phyloP scores from a whole-genome alignment of 805 yeast genomes.

The Kluyveromyces siamensis region DNA sequence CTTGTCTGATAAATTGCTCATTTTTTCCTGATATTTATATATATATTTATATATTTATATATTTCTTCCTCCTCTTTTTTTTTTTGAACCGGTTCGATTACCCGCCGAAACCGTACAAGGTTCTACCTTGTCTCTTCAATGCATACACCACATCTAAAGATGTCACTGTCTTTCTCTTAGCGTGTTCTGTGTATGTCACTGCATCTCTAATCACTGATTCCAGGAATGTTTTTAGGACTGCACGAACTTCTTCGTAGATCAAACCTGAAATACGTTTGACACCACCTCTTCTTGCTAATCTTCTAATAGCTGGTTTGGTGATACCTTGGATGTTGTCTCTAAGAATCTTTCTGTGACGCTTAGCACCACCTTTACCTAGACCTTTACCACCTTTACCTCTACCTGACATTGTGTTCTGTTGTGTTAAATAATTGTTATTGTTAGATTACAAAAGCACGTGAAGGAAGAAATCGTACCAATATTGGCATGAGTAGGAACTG shows the following conservation, averaged over 20 bases:
- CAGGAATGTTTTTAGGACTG: slow-evolving; percentile 89
- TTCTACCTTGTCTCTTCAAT: slow-evolving; percentile 99
- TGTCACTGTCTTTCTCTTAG: slow-evolving; percentile 99
- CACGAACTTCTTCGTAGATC: slow-evolving; percentile 98
- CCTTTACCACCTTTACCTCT: slow-evolving; percentile 99
- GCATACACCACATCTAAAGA: slow-evolving; percentile 98
- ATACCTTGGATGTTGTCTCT: slow-evolving; percentile 99
- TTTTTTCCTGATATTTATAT: too few species aligned
- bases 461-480: too few species aligned
- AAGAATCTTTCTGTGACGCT: slow-evolving; percentile 98
- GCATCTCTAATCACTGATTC: slow-evolving; percentile 98
- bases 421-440: too few species aligned
- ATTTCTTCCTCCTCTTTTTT: too few species aligned
- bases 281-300: slow-evolving; percentile 99
- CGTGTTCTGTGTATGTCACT: slow-evolving; percentile 99
- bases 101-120: slow-evolving; percentile 99
- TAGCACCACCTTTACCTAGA: slow-evolving; percentile 99
- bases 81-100: slow-evolving; percentile 32
- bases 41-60: too few species aligned
- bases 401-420: slow-evolving; percentile 70
- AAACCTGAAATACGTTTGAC: slow-evolving; percentile 99
- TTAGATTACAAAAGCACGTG: too few species aligned
- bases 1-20: too few species aligned
- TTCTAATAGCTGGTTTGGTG: slow-evolving; percentile 99
- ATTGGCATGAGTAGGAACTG: too few species aligned